Base-by-base conservation (phyloP, 106 monocot species). In the Cymbidium sinense region DNA sequence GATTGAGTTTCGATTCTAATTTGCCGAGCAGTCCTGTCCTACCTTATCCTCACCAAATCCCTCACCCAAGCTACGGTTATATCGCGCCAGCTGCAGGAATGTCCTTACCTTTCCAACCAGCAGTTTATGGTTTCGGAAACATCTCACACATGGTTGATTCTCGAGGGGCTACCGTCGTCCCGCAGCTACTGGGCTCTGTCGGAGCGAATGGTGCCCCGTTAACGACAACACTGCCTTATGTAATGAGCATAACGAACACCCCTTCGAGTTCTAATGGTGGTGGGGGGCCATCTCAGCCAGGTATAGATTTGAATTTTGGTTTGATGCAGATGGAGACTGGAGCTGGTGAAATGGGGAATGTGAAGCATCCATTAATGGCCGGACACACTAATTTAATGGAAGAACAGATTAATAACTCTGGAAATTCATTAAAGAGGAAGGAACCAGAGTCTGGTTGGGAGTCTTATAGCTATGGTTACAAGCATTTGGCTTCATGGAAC, bases 261-360 rank as follows among this genome's bases (percentile, higher is more conserved):
- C 77, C 82, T 3, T 47, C 85, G 27, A 75, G 77, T 55, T 76
- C 82, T 25, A 77, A 80, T 79, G 73, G 72, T 43, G 74, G 79
- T 23, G 81, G n/a, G n/a, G n/a, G 84, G 3, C 23, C 69, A 28
- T 81, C 80, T 21, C 82, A 77, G 8, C 84, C 86, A 5, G 44
- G 81, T 54, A 76, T 86, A 50, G 92, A 95, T 64, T 80, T 95
- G 86, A 95, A 95, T 75, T 80, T 85, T 47, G 80, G 86, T 19
- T 7, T 33, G 31, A 31, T 64, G 28, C 64, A 64, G 64, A 64
- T 67, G 67, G 67, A 67, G 29, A 15, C 23, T 33, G 67, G 67
- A 15, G 12, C 67, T 15, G 33, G 13, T 31, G 76, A 70, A 21
- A 29, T 29, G 7, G 84, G 79, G 12, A 80, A 75, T 70, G 76